A percentile compares a stretch with the other conserved stretches of the same genome.
These are phyloP conservation scores for Pythium grandisporangium DNA, from an alignment of 352 stramenopile genomes.

Conservation along the genomic window DNA sequence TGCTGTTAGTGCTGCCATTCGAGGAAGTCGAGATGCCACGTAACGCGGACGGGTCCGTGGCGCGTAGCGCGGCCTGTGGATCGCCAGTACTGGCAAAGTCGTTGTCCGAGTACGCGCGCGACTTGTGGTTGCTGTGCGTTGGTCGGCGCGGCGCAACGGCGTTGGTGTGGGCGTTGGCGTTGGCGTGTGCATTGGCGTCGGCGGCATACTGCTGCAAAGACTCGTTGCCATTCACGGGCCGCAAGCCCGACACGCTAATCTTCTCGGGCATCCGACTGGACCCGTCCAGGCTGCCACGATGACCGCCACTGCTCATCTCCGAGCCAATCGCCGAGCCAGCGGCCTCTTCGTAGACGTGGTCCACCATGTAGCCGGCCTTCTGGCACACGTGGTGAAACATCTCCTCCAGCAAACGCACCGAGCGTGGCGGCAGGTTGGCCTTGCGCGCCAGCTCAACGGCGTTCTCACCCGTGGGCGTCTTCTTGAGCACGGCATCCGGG, in stretches of 20 bases:
- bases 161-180: not conserved
- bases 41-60: conserved; percentile 6
- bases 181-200: not conserved
- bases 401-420: conserved; percentile 73
- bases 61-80: too few relatives aligned
- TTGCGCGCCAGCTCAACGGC: conserved; percentile 67
- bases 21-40: conserved; percentile 14
- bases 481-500: conserved; percentile 72
- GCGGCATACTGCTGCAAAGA: not conserved
- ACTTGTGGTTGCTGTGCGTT: conserved; percentile 32
- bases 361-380: conserved; percentile 41
- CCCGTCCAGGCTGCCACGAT: conserved; percentile 1
- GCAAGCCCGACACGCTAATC: conserved; percentile 1
- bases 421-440: conserved; percentile 35
- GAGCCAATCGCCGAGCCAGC: not conserved
- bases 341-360: conserved; percentile 46
- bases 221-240: conserved; percentile 3
- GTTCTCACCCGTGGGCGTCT: conserved; percentile 62
- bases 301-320: not conserved
- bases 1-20: conserved; percentile 6
- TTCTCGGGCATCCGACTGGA: too few relatives aligned
- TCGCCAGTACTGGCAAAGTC: conserved; percentile 22
- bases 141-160: conserved; percentile 15
- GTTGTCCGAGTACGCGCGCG: conserved; percentile 58
- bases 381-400: conserved; percentile 84